Percentiles rank a stretch among this genome's conserved stretches.
Conservation (phyloP, 805 yeast genomes). For the Yarrowia keelungensis region DNA sequence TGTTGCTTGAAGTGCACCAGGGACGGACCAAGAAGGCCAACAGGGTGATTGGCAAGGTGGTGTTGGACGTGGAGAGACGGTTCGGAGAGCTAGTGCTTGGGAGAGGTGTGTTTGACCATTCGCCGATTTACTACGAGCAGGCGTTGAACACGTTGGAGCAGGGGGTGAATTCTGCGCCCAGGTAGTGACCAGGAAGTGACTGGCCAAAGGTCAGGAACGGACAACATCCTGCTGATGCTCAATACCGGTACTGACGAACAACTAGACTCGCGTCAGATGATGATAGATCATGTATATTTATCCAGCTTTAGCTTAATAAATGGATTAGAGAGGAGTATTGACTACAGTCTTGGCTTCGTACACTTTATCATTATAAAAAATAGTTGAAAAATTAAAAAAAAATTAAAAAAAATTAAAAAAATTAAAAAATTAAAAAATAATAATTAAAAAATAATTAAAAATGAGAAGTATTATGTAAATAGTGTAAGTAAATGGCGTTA, state of each 20-base stretch:
- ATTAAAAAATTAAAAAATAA: too few relatives aligned
- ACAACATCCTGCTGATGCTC: too few relatives aligned
- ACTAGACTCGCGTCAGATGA: too few relatives aligned
- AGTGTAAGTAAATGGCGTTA: too few relatives aligned
- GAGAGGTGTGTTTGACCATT: slow-evolving; percentile 49
- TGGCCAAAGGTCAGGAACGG: neutral
- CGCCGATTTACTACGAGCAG: slow-evolving; percentile 49
- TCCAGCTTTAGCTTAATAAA: neutral
- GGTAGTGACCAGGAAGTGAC: neutral
- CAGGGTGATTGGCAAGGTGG: slow-evolving; percentile 63
- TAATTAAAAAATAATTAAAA: too few relatives aligned
- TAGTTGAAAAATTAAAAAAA: too few relatives aligned
- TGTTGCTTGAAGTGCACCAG: slow-evolving; percentile 52
- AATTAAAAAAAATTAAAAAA: too few relatives aligned
- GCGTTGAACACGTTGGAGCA: slow-evolving; percentile 47
- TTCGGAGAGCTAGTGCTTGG: slow-evolving; percentile 50
- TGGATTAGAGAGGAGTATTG: too few relatives aligned
- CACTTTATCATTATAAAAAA: too few relatives aligned
- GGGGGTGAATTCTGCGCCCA: slow-evolving; percentile 45
- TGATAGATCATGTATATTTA: neutral
- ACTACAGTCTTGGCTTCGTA: too few relatives aligned
- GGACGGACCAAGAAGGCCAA: slow-evolving; percentile 97
- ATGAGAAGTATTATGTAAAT: too few relatives aligned
- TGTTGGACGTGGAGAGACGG: slow-evolving; percentile 48
- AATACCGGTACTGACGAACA: too few relatives aligned